Base-by-base conservation (phyloP, 1,284 basidiomycete species). In the Cutaneotrichosporon sp. region DNA sequence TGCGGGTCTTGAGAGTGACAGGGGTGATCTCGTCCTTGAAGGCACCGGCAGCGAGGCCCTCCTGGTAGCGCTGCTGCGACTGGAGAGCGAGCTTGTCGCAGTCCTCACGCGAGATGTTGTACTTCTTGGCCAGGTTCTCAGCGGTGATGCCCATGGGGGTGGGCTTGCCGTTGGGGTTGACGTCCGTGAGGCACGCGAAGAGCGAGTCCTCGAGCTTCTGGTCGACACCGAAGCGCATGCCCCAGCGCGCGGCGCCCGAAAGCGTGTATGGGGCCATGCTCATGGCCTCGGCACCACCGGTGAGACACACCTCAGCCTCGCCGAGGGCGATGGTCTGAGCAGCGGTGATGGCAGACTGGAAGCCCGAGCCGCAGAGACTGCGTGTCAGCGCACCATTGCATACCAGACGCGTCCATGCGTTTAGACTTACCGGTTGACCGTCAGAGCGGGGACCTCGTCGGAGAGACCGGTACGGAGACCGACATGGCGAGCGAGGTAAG, bases 1-100 rank as follows among this genome's bases (percentile, higher is more conserved):
- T 73, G 53, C 72, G 90, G 68, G 86, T 85, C 79, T 96, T 94
- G 77, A 97, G 83, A 13, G 85, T 87, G n/a, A 98, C 84, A 13
- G 92, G 90, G 1, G 86, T 88, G 53, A 98, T 84, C 79, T 99
- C 96, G 54, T 74, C 68, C 33, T 66, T 64, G 71, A 80, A 82
- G 2, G 76, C 77, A 18, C 77, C 77, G 38, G 70, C 67, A 45
- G 73, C 69, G 67, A 80, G 78, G 2, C 77, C 80, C n/a, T 72
- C 75, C 35, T 76, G 76, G 48, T 80, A 78, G n/a, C 79, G 77
- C 59, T 75, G 68, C 69, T 81, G 80, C 18, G 80, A 80, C 63
- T 77, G 74, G 58, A 81, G 72, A 14, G 80, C 80, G 66, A 73
- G 81, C 68, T 77, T 74, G 64, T 81, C 80, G 51, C 78, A 79